Percentiles rank a stretch among this genome's conserved stretches.
phyloP scores from a whole-genome alignment of 208 protist genomes.

The Trypanosoma caninum region DNA sequence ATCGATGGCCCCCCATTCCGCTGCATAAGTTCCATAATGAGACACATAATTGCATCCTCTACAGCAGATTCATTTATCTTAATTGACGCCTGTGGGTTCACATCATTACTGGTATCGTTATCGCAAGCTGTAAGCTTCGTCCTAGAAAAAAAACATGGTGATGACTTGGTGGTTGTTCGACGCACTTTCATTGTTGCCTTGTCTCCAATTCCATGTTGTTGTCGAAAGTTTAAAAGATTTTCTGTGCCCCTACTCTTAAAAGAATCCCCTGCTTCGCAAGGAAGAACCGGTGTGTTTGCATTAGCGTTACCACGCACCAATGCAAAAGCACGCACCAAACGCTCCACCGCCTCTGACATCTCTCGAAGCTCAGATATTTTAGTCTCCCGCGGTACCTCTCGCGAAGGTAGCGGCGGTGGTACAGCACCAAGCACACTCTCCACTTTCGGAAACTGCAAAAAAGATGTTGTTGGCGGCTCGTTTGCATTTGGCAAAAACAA shows the following conservation, averaged over 20 bases:
- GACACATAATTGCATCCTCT: constrained; percentile 26
- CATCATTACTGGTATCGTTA: background rate
- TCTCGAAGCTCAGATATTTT: constrained; percentile 65
- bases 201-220: constrained; percentile 23
- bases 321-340: constrained; percentile 77
- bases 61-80: constrained; percentile 19
- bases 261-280: background rate
- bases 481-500: background rate
- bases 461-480: background rate
- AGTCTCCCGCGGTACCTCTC: constrained; percentile 25
- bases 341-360: constrained; percentile 81
- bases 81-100: background rate
- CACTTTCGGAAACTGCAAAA: background rate
- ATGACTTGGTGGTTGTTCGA: background rate
- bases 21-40: constrained; percentile 28
- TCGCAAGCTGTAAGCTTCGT: background rate
- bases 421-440: constrained; percentile 7
- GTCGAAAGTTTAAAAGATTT: constrained; percentile 20
- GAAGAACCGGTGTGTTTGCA: background rate
- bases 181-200: constrained; percentile 7
- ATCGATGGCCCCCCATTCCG: constrained; percentile 1
- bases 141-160: background rate
- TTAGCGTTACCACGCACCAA: constrained; percentile 45
- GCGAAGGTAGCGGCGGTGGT: constrained; percentile 37
- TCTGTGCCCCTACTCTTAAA: constrained; percentile 14